These are phyloP conservation scores for Pichia scutulata DNA, from an alignment of 805 yeast species.

Conservation along the genomic window DNA sequence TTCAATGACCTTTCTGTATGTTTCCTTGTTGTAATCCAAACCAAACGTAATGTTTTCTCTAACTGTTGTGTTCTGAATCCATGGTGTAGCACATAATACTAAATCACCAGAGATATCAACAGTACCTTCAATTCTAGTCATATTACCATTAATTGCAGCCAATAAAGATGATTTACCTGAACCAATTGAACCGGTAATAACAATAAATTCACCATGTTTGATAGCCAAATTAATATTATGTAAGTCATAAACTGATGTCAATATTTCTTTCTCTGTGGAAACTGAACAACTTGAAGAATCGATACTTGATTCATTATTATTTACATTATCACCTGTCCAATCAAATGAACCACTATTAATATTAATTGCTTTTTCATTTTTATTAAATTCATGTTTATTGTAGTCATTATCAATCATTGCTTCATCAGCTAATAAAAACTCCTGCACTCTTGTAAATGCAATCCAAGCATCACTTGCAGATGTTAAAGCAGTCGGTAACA, in stretches of 20 bases:
- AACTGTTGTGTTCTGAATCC: slow-evolving; percentile 80
- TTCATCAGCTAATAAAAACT: slow-evolving; percentile 36
- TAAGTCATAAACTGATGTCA: slow-evolving; percentile 29
- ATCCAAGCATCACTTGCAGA: slow-evolving; percentile 65
- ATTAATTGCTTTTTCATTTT: slow-evolving; percentile 33
- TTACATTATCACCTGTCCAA: slow-evolving; percentile 43
- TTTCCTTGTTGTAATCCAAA: slow-evolving; percentile 33
- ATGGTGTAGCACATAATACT: slow-evolving; percentile 46
- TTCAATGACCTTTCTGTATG: slow-evolving; percentile 46
- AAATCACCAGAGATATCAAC: slow-evolving; percentile 47
- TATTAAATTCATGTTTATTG: slow-evolving; percentile 10
- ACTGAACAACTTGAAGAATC: not conserved
- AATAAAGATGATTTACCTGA: slow-evolving; percentile 74
- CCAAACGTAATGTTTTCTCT: slow-evolving; percentile 72
- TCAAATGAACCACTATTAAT: slow-evolving; percentile 50
- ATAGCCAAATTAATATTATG: slow-evolving; percentile 43
- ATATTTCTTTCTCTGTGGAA: not conserved
- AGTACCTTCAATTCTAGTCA: slow-evolving; percentile 48
- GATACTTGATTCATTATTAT: not conserved
- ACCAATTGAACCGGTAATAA: slow-evolving; percentile 74
- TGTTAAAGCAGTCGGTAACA: slow-evolving; percentile 65
- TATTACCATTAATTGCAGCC: slow-evolving; percentile 60
- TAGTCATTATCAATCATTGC: slow-evolving; percentile 26
- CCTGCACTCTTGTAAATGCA: slow-evolving; percentile 52
- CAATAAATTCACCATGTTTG: slow-evolving; percentile 59